Conservation (phyloP, 2,329 filamentous ascomycete species). For the Fusarium tanahbumbuense region DNA sequence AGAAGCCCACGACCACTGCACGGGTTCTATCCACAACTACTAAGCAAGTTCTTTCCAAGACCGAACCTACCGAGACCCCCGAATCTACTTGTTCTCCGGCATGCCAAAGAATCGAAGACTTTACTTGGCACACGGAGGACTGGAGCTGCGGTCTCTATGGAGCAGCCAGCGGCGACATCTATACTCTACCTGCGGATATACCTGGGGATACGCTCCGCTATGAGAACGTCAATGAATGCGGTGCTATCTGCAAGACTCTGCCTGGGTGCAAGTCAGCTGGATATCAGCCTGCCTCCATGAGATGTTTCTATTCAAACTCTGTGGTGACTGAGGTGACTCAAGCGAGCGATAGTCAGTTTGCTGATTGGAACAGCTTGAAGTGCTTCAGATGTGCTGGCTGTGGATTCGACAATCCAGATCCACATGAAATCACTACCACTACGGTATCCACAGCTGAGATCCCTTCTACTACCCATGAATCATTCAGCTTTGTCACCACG, state of each 20-base stretch:
- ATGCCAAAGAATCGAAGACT: neutral
- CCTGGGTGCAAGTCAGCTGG: constrained; percentile 2
- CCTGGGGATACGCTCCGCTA: neutral
- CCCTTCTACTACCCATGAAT: neutral
- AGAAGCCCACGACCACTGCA: neutral
- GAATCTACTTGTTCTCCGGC: neutral
- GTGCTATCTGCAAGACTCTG: neutral
- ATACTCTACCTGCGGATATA: neutral
- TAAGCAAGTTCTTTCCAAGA: neutral
- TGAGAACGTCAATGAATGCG: neutral
- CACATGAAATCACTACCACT: neutral
- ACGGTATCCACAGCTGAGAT: neutral
- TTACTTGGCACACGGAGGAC: neutral
- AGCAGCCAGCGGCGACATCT: neutral
- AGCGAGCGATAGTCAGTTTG: neutral
- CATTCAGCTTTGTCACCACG: neutral
- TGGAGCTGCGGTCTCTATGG: constrained; percentile 4
- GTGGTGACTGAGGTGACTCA: neutral
- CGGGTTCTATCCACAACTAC: neutral
- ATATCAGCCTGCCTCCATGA: neutral
- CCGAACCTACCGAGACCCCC: neutral
- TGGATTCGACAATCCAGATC: neutral
- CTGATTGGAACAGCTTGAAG: neutral
- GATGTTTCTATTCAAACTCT: neutral
- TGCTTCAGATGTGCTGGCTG: constrained; percentile 5